Conservation (phyloP, 257 asterid genomes). For the Dorcoceras hygrometricum region DNA sequence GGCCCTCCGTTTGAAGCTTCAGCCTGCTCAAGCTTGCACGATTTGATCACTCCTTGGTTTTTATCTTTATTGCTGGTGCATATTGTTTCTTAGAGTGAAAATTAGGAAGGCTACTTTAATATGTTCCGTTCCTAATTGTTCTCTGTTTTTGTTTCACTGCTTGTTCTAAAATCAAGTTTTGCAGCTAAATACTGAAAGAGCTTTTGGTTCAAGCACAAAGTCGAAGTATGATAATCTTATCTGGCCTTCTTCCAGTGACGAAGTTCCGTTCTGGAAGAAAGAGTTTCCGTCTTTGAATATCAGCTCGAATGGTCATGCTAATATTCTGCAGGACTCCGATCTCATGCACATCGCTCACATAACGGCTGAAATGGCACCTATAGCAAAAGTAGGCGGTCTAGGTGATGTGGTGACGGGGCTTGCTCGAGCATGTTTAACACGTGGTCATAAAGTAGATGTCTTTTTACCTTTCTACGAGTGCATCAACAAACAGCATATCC, state of each 20-base stretch:
- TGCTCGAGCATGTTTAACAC: slow-evolving; percentile 60
- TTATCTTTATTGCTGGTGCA: slow-evolving; percentile 1
- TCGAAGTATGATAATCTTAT: slow-evolving; percentile 30
- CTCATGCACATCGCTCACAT: slow-evolving; percentile 64
- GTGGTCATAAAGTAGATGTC: slow-evolving; percentile 75
- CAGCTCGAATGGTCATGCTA: slow-evolving; percentile 30
- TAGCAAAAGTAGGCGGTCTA: slow-evolving; percentile 89
- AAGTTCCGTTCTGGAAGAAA: slow-evolving; percentile 70
- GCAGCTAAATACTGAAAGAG: slow-evolving; percentile 44
- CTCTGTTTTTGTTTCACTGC: slow-evolving; percentile 20
- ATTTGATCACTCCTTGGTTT: slow-evolving; percentile 15
- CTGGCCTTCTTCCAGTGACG: slow-evolving; percentile 86
- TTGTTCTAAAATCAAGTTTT: slow-evolving; percentile 26
- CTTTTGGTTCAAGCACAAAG: slow-evolving; percentile 31
- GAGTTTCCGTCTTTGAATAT: slow-evolving; percentile 61
- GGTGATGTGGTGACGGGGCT: slow-evolving; percentile 90
- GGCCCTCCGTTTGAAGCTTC: neutral
- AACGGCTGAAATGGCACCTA: slow-evolving; percentile 88
- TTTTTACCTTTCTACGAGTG: slow-evolving; percentile 88
- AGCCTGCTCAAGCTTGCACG: neutral
- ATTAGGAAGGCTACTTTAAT: neutral
- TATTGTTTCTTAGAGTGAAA: neutral
- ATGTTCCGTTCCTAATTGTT: neutral
- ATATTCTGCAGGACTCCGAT: slow-evolving; percentile 56
- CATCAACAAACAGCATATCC: slow-evolving; percentile 47